These are phyloP conservation scores for Artemisia tridentata DNA, from an alignment of 129 eudicot species.

Conservation along the genomic window DNA sequence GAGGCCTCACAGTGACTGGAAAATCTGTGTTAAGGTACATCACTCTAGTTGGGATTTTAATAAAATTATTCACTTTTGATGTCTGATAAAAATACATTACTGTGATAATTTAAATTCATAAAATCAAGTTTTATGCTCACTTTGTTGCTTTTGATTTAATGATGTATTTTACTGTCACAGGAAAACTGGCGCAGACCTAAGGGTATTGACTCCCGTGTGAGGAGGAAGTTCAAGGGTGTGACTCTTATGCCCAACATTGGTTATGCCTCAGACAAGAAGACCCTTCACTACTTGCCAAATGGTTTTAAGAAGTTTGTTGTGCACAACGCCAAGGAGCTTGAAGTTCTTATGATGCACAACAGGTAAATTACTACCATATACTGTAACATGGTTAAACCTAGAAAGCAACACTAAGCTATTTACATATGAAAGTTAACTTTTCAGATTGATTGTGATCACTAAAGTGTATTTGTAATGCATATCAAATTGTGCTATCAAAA, in stretches of 20 bases:
- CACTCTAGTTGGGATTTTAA: too few species aligned
- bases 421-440: too few species aligned
- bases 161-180: slow-evolving; percentile 13
- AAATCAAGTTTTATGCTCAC: not conserved
- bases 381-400: too few species aligned
- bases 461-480: too few species aligned
- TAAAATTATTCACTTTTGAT: not conserved
- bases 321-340: slow-evolving; percentile 73
- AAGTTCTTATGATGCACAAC: slow-evolving; percentile 91
- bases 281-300: slow-evolving; percentile 72
- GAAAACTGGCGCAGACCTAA: slow-evolving; percentile 80
- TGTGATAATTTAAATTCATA: too few species aligned
- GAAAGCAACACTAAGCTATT: too few species aligned
- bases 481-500: too few species aligned
- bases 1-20: slow-evolving; percentile 77
- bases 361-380: slow-evolving; percentile 31
- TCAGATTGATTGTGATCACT: too few species aligned
- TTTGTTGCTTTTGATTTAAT: not conserved
- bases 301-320: slow-evolving; percentile 88
- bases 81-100: not conserved
- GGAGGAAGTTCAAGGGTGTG: slow-evolving; percentile 77
- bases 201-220: slow-evolving; percentile 81
- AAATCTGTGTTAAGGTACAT: slow-evolving; percentile 60
- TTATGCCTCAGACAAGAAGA: slow-evolving; percentile 75
- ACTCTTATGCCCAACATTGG: slow-evolving; percentile 76